Conservation (phyloP, 2,329 filamentous ascomycete species). For the Tolypocladium capitatum region DNA sequence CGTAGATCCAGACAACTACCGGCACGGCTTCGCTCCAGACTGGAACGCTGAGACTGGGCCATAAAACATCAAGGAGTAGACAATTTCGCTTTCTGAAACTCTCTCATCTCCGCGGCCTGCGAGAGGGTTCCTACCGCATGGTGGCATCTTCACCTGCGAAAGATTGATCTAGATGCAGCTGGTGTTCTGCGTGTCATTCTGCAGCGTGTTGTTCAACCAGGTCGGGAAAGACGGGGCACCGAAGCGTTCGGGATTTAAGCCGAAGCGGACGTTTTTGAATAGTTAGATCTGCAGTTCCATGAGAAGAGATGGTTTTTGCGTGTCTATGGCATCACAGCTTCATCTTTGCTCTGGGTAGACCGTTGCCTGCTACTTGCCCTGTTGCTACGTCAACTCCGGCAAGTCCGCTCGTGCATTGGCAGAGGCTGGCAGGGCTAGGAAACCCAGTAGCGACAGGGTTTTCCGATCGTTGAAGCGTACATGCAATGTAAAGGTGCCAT, state of each 20-base stretch:
- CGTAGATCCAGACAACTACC: too few relatives aligned
- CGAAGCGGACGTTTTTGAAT: conserved; percentile 5
- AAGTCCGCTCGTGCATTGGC: not conserved
- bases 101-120: not conserved
- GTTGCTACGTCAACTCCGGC: not conserved
- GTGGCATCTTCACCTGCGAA: not conserved
- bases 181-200: not conserved
- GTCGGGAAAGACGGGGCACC: not conserved
- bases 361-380: not conserved
- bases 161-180: conserved; percentile 2
- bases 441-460: not conserved
- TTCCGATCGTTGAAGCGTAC: not conserved
- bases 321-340: not conserved
- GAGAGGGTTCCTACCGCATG: not conserved
- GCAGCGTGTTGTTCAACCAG: not conserved
- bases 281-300: conserved; percentile 1
- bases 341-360: not conserved
- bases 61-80: too few relatives aligned
- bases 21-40: too few relatives aligned
- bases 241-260: conserved; percentile 1
- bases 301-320: too few relatives aligned
- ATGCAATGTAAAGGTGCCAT: too few relatives aligned
- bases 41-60: too few relatives aligned
- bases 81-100: not conserved
- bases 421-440: not conserved